Evolutionary conservation across 2,329 filamentous ascomycete species (phyloP), one percentile per base, ranked within the genome.

Genomic region (Ophiostoma australiae): DNA sequence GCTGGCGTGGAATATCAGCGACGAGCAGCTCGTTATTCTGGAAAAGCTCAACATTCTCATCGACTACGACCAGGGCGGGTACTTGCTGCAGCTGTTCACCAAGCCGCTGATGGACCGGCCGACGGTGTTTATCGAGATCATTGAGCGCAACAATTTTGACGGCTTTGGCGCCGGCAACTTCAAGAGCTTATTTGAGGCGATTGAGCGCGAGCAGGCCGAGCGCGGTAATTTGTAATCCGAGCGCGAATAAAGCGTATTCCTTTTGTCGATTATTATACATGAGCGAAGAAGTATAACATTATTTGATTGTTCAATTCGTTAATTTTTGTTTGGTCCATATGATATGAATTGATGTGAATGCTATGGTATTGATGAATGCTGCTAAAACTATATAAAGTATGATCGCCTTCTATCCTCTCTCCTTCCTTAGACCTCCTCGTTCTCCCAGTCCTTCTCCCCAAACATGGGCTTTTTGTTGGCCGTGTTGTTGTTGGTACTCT

Each of bases 101-200:
- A 93, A 93, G 87, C 94, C 94, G 74, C 80, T 97, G 75, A 92
- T 97, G 90, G 94, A 97, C 80, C 89, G 94, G 15, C 94, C 94
- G 33, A 97, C 94, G 3, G 94, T 97, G 37, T 97, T 97, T 78
- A 89, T 97, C 74, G 94, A 97, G 86, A 97, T 97, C 76, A 97
- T 97, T 76, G 93, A 97, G 84, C 84, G 94, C 71, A 90, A 96
- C 76, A 89, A 93, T 74, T 97, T 97, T 79, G 89, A 91, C 41
- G 94, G 94, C 0, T 97, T 97, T 76, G 94, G 94, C 4, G 94
- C 94, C 0, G 94, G 94, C 0, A 98, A 97, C 80, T 97, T 97
- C 83, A 97, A 93, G 87, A 93, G 90, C 73, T 77, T 97, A 76
- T 97, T 97, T 77, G 94, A 97, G 84, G 94, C 94, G 2, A 96